phyloP scores from a whole-genome alignment of 768 basidiomycete genomes.

The Leccinum incarnatum region DNA sequence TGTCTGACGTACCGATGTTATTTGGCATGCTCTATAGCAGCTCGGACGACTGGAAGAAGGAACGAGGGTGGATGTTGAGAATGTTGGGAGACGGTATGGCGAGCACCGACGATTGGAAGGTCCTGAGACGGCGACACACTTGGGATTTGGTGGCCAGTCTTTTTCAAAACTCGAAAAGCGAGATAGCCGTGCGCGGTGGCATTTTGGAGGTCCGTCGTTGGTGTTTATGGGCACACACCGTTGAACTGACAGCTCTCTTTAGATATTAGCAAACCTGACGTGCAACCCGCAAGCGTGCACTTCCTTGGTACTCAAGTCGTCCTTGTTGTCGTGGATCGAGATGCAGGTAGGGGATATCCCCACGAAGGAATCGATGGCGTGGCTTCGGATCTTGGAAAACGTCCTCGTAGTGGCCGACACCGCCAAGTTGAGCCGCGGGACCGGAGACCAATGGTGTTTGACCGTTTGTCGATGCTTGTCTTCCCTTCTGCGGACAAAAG shows the following conservation, averaged over 20 bases:
- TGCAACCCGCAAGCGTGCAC: conserved; percentile 65
- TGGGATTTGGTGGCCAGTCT: conserved; percentile 86
- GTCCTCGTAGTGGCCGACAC: conserved; percentile 50
- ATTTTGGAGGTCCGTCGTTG: conserved; percentile 61
- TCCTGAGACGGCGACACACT: conserved; percentile 77
- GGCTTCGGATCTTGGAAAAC: conserved; percentile 67
- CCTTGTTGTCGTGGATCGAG: conserved; percentile 77
- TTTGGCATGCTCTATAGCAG: conserved; percentile 84
- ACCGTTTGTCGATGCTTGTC: conserved; percentile 52
- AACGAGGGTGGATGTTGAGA: conserved; percentile 84
- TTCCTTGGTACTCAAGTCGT: conserved; percentile 68
- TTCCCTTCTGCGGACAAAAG: conserved; percentile 16
- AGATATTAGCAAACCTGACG: conserved; percentile 78
- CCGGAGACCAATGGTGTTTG: conserved; percentile 59
- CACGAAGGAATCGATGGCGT: conserved; percentile 48
- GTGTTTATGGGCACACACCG: background rate
- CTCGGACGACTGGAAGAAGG: conserved; percentile 78
- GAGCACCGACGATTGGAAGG: conserved; percentile 74
- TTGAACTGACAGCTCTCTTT: background rate
- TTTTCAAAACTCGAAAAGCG: conserved; percentile 63
- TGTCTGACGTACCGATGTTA: conserved; percentile 84
- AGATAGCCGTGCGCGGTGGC: conserved; percentile 49
- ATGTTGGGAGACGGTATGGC: conserved; percentile 82
- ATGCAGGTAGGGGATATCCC: conserved; percentile 48
- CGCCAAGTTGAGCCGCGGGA: conserved; percentile 51